A percentile compares a stretch with the other conserved stretches of the same genome.
These are phyloP conservation scores for Glomus cerebriforme DNA, from an alignment of 192 early-diverging fungal genomes.

Conservation along the genomic window DNA sequence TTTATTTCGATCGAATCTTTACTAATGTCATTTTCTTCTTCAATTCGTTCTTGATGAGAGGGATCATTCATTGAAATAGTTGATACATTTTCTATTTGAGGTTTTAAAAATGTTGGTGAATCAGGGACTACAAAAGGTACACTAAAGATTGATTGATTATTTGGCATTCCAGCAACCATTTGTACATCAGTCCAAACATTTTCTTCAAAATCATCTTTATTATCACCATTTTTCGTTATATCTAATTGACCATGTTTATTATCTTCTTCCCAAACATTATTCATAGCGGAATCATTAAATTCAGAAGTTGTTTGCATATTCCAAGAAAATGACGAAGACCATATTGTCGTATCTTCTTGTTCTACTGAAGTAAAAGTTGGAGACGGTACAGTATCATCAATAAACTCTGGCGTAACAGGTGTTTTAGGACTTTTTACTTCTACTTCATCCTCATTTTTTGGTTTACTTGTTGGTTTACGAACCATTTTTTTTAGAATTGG, in stretches of 20 bases:
- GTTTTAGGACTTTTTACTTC: background rate
- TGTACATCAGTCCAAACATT: conserved; percentile 9
- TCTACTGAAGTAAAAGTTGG: background rate
- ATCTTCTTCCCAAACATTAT: background rate
- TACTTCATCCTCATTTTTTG: background rate
- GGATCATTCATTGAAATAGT: background rate
- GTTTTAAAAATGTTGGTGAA: background rate
- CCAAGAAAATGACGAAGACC: conserved; percentile 1
- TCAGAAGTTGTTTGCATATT: background rate
- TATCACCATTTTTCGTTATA: background rate
- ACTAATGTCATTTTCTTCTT: background rate
- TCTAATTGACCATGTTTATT: background rate
- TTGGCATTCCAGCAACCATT: background rate
- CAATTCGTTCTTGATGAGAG: background rate
- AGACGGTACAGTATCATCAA: background rate
- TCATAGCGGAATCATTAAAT: background rate
- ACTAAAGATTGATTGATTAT: background rate
- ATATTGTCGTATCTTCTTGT: background rate
- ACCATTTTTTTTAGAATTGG: background rate
- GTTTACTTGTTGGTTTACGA: background rate
- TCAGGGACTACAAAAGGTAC: background rate
- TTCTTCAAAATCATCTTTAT: conserved; percentile 14
- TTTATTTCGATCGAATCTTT: background rate
- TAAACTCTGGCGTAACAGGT: background rate
- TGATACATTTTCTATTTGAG: background rate